Evolutionary conservation across 371 early-diverging fungal genomes (phyloP), one percentile per base, ranked within the genome.

Genomic region (Dichotomocladium elegans): DNA sequence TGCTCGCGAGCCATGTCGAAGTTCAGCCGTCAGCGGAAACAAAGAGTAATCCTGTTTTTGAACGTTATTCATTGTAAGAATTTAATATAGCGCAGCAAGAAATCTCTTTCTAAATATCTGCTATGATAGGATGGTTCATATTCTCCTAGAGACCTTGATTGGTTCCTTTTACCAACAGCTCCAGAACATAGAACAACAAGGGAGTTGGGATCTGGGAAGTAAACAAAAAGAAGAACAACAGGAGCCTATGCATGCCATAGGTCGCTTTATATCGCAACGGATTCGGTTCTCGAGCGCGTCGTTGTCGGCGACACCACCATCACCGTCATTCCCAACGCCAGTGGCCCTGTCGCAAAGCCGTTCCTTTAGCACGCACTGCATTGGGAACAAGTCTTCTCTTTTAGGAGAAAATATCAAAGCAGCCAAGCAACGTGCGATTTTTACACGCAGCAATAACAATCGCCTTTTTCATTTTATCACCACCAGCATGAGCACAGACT

Each of bases 111-210:
- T 46, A 8, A 41, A 19, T 2, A 8, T 2, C 41, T 41, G n/a
- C n/a, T 15, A 26, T 29, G 28, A 17, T 47, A 47, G 47, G 25
- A 35, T 34, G 35, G 24, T 35, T 4, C 49, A 48, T 24, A n/a
- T 48, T 22, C 24, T 31, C n/a, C 26, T 48, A n/a, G 49, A 48
- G 35, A 33, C 49, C 9, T 22, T 48, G 24, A 19, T 48, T 4
- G 33, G 26, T 15, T 48, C 49, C 10, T 48, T 48, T 25, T 31
- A 25, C 4, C 49, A 48, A 35, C 37, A 48, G 6, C 9, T 22
- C 3, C 24, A 35, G 8, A 35, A 48, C 26, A 5, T 47, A 11
- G 34, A 17, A 5, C 37, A 37, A n/a, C 11, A n/a, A 15, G 37
- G 21, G 37, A 37, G 9, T 15, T 11, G 9, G n/a, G 17, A 15